Evolutionary conservation across 768 basidiomycete genomes (phyloP), one percentile per base, ranked within the genome.

Genomic region (Leccinum variicolor): DNA sequence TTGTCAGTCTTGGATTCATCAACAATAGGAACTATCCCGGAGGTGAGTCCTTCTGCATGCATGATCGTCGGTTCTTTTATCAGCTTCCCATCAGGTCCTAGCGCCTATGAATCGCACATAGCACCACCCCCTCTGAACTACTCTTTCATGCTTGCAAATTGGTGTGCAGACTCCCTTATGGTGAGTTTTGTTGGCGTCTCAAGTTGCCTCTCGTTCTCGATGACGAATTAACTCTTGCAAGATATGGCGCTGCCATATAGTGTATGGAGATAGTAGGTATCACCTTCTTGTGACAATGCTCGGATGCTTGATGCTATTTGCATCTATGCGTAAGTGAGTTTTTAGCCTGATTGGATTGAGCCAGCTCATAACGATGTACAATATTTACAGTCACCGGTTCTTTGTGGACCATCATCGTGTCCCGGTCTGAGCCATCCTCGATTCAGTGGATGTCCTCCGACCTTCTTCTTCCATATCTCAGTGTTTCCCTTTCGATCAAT

Each of bases 401-500:
- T 14, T 60, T 73, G 17, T 72, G 70, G 70, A 50, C 73, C 45
- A 26, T 65, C 52, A 68, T 64, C 8, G 61, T 73, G 4, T 69
- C 70, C 4, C 36, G 49, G 39, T 68, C 72, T 43, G 60, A 14
- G 9, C 60, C 56, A 48, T 57, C 63, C 1, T 41, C 36, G 11
- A 58, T 0, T 6, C 56, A 61, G 14, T 68, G 69, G 71, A 72
- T 72, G 72, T 72, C 72, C n/a, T 68, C 73, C 33, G 56, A 31
- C 49, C 65, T 67, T 21, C 72, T 73, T 21, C 66, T 71, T 34
- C 73, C 74, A 0, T 74, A 70, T 39, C 59, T 73, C 56, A 61
- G 63, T 7, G 64, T 75, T 19, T 74, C 74, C 8, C 66, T 74
- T n/a, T 62, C 62, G 15, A 69, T 68, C 62, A 74, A 73, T 28